Evolutionary conservation across 2,329 filamentous ascomycete genomes (phyloP), one percentile per base, ranked within the genome.

Genomic region (Hymenoscyphus fructigenus): DNA sequence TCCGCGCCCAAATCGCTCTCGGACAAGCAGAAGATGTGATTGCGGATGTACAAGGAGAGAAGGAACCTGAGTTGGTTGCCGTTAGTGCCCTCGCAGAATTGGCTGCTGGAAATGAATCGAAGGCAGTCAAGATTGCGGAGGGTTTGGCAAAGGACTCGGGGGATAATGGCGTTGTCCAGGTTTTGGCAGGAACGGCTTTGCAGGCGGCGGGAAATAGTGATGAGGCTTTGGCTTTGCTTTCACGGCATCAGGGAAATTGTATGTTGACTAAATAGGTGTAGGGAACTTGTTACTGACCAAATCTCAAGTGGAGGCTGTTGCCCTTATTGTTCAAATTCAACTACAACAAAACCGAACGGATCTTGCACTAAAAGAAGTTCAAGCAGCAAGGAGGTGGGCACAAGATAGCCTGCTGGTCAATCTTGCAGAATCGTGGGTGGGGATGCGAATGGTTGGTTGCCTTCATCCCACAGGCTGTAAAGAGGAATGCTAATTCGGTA

Each of bases 371-470:
- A 97, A 97, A 79, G 94, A 97, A 80, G 93, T 96, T 44, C 82
- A 88, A 60, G 87, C 90, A 41, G 95, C 95, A 41, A 88, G 93
- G 76, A 87, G 92, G 79, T 98, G 94, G 91, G 95, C 94, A 7
- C 94, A 99, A 79, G 95, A 98, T 76, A 96, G 90, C 71, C 81
- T 98, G 47, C 82, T 98, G 59, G 92, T 98, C 69, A 98, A 99
- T 78, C 80, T 99, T 70, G 93, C 93, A 7, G 95, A 99, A 80
- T 92, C 92, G 7, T 99, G 94, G 95, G 91, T 97, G 68, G 93
- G 93, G 32, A 79, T 98, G 78, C 85, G 95, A 77, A 82, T 94
- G 78, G 92, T 95, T 85, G 67, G 84, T 80, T 53, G 41, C 12
- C 26, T 15, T 26, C 20, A 26, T 26, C 3, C 20, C 20, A 12